Conservation (phyloP, 495 filamentous ascomycete species). For the Trichoderma orchidacearum region DNA sequence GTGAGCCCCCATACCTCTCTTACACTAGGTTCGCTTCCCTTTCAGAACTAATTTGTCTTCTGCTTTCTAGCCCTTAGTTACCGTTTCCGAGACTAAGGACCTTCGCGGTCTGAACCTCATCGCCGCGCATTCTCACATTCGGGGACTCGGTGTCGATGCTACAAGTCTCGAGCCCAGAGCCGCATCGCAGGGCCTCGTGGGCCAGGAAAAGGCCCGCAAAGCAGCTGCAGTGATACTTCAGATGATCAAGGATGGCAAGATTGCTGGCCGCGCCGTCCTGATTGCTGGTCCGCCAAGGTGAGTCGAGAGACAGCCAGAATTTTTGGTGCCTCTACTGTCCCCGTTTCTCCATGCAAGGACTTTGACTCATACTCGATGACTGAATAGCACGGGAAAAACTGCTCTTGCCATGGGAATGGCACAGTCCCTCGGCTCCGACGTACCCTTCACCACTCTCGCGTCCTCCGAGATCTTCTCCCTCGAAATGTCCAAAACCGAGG, state of each 20-base stretch:
- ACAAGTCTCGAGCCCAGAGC: slow-evolving; percentile 79
- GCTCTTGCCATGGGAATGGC: slow-evolving; percentile 99
- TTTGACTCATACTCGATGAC: neutral
- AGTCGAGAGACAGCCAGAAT: slow-evolving; percentile 4
- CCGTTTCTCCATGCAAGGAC: neutral
- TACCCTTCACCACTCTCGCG: slow-evolving; percentile 91
- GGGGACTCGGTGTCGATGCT: slow-evolving; percentile 82
- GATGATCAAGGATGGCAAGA: slow-evolving; percentile 98
- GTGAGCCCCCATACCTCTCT: neutral
- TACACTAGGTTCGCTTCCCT: neutral
- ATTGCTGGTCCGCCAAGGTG: slow-evolving; percentile 87
- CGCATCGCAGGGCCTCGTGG: slow-evolving; percentile 91
- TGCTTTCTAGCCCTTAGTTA: slow-evolving; percentile 61
- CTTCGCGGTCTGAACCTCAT: slow-evolving; percentile 90
- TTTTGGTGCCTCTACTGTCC: neutral
- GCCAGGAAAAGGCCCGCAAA: slow-evolving; percentile 91
- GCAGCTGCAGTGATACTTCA: slow-evolving; percentile 90
- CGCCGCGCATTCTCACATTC: slow-evolving; percentile 95
- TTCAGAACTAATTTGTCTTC: neutral
- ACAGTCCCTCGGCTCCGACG: slow-evolving; percentile 82
- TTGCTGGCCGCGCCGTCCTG: slow-evolving; percentile 86
- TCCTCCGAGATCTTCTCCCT: slow-evolving; percentile 95
- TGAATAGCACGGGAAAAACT: slow-evolving; percentile 77
- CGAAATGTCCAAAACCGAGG: slow-evolving; percentile 98
- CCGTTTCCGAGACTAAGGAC: slow-evolving; percentile 87